Evolutionary conservation across 441 rosid species (phyloP), one percentile per base, ranked within the genome.

Genomic region (Daphne laureola): DNA sequence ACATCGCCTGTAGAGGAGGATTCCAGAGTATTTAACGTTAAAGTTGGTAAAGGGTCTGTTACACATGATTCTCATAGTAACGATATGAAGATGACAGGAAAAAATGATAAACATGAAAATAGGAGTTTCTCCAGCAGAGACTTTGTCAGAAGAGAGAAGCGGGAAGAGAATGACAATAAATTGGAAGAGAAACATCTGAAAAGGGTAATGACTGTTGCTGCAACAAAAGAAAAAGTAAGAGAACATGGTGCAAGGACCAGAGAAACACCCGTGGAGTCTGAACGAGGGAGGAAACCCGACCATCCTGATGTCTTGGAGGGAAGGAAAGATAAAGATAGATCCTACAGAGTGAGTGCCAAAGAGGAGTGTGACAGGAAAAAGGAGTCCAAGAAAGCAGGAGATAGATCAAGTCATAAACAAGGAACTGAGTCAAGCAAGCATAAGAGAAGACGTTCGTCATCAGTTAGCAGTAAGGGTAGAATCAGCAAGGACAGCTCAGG

Each of bases 371-470:
- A 63, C 57, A 77, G 69, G 65, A 83, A 79, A 65, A 79, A 72
- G 58, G 86, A 82, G 46, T 76, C 73, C 31, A 53, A 65, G 60
- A 87, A 80, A 80, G 84, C 74, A 59, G 86, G 78, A 62, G 84
- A 78, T 48, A 68, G 78, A 63, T 67, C 77, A 21, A 79, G 82
- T 58, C 76, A 63, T 54, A 83, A 73, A 63, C 71, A 15, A 40
- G 35, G 67, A 63, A 78, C 50, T 57, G 96, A 81, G 53, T 70
- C 86, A 5, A 72, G 74, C 78, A 78, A 78, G 72, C 78, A 82
- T 50, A 84, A 75, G 78, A 82, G 83, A 75, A 77, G 82, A 63
- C 78, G 72, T 14, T 81, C 95, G 51, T 75, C 91, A 50, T 78
- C 95, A 62, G 55, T 65, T 49, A 70, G 83, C 75, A 76, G 75